Evolutionary conservation across 2,329 filamentous ascomycete genomes (phyloP).

Genomic region (Diaporthe australafricana): DNA sequence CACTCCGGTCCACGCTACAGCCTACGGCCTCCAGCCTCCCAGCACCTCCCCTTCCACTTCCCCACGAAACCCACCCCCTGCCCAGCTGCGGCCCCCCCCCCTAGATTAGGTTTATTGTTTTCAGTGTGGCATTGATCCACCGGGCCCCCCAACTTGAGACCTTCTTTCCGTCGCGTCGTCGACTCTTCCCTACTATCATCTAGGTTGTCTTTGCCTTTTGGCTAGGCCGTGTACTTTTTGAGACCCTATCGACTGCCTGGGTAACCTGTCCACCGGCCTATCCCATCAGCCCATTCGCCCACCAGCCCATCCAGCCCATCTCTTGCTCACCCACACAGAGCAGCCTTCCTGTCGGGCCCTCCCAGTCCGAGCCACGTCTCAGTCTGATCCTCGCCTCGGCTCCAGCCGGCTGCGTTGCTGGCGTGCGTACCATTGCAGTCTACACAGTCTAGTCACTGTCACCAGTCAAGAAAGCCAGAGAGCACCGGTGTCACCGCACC

Average conservation of each 20-base stretch:
- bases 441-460: conserved; percentile 24
- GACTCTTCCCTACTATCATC: conserved; percentile 27
- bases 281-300: background rate
- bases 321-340: background rate
- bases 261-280: conserved; percentile 33
- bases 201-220: conserved; percentile 33
- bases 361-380: conserved; percentile 21
- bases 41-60: conserved; percentile 9
- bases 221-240: conserved; percentile 31
- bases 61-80: conserved; percentile 33
- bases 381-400: conserved; percentile 30
- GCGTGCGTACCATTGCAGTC: conserved; percentile 28
- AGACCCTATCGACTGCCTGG: conserved; percentile 31
- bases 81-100: conserved; percentile 4
- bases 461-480: conserved; percentile 17
- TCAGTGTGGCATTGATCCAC: conserved; percentile 36
- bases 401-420: conserved; percentile 29
- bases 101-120: conserved; percentile 35
- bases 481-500: conserved; percentile 34
- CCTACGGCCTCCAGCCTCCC: background rate
- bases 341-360: background rate
- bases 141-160: conserved; percentile 30
- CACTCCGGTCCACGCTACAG: too few species aligned
- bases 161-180: conserved; percentile 31
- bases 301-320: background rate